A percentile compares a stretch with the other conserved stretches of the same genome.
Evolutionary conservation across 2,329 filamentous ascomycete genomes (phyloP).

Genomic region (Trichophyton verrucosum): DNA sequence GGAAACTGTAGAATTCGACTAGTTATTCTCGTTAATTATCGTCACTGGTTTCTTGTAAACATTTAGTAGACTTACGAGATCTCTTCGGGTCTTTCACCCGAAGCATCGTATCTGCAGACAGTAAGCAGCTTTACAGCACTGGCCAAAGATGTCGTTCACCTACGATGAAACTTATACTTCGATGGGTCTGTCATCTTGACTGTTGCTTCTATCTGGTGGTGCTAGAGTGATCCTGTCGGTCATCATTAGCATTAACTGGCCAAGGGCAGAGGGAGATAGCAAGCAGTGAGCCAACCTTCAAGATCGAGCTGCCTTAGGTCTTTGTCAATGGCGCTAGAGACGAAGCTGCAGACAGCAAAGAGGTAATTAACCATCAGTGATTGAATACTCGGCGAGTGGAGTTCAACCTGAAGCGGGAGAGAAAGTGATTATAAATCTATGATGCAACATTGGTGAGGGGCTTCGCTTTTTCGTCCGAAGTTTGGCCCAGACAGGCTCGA

Average conservation of each 20-base stretch:
- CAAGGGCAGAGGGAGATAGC: background rate
- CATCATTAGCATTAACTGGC: background rate
- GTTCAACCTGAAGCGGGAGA: too few relatives aligned
- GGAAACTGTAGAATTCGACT: slow-evolving; percentile 87
- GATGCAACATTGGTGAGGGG: too few relatives aligned
- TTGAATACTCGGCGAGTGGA: too few relatives aligned
- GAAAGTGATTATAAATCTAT: too few relatives aligned
- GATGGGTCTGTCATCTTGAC: slow-evolving; percentile 46
- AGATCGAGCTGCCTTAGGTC: background rate
- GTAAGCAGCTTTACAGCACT: background rate
- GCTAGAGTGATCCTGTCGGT: background rate
- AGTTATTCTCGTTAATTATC: slow-evolving; percentile 9
- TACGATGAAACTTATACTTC: slow-evolving; percentile 54
- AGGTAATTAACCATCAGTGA: too few relatives aligned
- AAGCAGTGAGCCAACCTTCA: background rate
- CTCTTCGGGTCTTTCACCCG: slow-evolving; percentile 87
- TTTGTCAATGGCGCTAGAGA: background rate
- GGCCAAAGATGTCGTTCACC: background rate
- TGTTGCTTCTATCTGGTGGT: slow-evolving; percentile 15
- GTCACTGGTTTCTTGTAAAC: background rate
- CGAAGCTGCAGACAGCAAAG: background rate
- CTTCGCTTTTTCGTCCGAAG: too few relatives aligned
- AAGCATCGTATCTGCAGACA: slow-evolving; percentile 48
- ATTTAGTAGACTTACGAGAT: slow-evolving; percentile 43
- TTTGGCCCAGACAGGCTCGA: too few relatives aligned